Evolutionary conservation across 2,329 filamentous ascomycete genomes (phyloP).

Genomic region (Phialocephala sp.): DNA sequence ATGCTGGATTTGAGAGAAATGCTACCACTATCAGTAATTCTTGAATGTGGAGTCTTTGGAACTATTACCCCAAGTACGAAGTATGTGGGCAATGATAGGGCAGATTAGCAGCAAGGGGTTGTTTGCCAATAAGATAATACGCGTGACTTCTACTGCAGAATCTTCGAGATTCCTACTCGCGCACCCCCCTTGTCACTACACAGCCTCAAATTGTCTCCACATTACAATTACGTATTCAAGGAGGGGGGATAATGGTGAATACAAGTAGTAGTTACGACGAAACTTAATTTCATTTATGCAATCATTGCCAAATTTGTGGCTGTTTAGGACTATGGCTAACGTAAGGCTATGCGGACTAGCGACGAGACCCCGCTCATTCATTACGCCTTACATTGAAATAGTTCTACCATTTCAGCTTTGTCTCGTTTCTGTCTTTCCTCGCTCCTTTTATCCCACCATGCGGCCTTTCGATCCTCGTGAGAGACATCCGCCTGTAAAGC

Average conservation of each 20-base stretch:
- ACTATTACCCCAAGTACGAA: too few relatives aligned
- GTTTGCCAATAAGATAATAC: slow-evolving; percentile 6
- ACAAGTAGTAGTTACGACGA: too few relatives aligned
- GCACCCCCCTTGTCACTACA: slow-evolving; percentile 9
- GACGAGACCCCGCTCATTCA: too few relatives aligned
- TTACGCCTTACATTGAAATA: too few relatives aligned
- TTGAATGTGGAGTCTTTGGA: too few relatives aligned
- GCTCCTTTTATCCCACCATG: background rate
- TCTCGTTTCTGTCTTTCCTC: background rate
- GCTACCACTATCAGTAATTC: too few relatives aligned
- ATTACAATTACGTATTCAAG: background rate
- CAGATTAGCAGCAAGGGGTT: slow-evolving; percentile 8
- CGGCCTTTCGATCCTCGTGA: background rate
- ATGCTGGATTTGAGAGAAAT: too few relatives aligned
- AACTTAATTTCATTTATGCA: too few relatives aligned
- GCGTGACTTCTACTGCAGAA: slow-evolving; percentile 1
- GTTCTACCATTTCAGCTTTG: background rate
- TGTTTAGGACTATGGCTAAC: too few relatives aligned
- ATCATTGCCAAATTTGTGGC: too few relatives aligned
- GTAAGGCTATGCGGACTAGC: too few relatives aligned
- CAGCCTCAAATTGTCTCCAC: background rate
- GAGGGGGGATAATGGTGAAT: too few relatives aligned
- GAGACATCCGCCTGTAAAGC: background rate
- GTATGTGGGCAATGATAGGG: background rate
- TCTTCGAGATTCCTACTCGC: slow-evolving; percentile 13